A percentile compares a stretch with the other conserved stretches of the same genome.
Conservation (phyloP, 192 early-diverging fungal species). For the Linnemannia elongata region DNA sequence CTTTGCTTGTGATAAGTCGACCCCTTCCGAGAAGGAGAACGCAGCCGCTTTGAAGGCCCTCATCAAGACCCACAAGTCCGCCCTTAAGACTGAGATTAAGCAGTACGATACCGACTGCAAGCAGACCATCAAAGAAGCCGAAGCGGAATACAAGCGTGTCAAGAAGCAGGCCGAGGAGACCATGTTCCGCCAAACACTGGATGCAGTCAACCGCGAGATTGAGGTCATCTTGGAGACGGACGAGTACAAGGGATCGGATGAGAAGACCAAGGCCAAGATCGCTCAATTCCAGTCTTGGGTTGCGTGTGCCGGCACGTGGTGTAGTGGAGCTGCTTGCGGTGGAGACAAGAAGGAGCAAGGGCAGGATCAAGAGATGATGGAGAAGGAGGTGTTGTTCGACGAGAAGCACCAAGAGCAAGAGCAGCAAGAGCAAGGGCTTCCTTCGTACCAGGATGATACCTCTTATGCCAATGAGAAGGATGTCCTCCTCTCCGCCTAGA, state of each 20-base stretch:
- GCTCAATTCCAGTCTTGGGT: conserved; percentile 7
- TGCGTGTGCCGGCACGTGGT: neutral
- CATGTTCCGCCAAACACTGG: neutral
- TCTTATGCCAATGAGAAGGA: conserved; percentile 2
- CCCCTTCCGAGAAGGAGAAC: conserved; percentile 26
- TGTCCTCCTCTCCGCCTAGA: conserved; percentile 2
- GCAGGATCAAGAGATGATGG: neutral
- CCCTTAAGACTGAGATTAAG: conserved; percentile 13
- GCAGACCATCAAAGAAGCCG: conserved; percentile 16
- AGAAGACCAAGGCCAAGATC: conserved; percentile 29
- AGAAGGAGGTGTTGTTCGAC: neutral
- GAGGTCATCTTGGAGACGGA: conserved; percentile 8
- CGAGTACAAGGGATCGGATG: conserved; percentile 4
- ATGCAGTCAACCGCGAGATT: conserved; percentile 10
- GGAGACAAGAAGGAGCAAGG: neutral
- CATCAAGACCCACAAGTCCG: conserved; percentile 9
- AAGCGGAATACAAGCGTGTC: conserved; percentile 17
- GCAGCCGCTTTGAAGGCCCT: conserved; percentile 16
- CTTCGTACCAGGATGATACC: neutral
- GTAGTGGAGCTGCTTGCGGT: neutral
- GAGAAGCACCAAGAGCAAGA: neutral
- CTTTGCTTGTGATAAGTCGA: conserved; percentile 10
- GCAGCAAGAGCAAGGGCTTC: neutral
- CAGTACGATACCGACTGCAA: conserved; percentile 20
- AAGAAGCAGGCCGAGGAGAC: conserved; percentile 16